Base-by-base conservation (phyloP, 768 basidiomycete species). In the Amanita subjunquillea region DNA sequence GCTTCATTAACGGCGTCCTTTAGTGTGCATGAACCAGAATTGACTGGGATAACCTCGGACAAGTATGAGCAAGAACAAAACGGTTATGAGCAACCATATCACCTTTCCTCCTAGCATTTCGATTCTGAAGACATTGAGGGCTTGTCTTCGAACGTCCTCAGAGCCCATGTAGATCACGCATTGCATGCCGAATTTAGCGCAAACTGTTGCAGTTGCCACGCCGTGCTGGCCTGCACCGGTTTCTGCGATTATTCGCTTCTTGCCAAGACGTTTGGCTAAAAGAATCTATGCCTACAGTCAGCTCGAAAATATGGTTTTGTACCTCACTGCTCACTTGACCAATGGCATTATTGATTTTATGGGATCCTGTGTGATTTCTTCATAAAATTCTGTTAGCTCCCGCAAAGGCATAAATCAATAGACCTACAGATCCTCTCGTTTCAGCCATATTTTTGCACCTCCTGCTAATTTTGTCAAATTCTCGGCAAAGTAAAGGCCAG, bases 1-100 rank as follows among this genome's bases (percentile, higher is more conserved):
- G 96, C 95, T 57, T 97, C 95, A 71, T 97, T 99, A 58, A 98
- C 92, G 25, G 96, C 95, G 61, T 98, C 96, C 69, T 99, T 99
- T 58, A 99, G 73, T 4, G 95, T 98, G 62, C 87, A 80, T 22
- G 95, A 91, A 22, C 96, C 96, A 4, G 94, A 94, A 51, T 87
- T 72, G 23, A 98, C 95, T 12, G 96, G 88, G 48, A 99, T 72
- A 57, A 99, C 96, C 90, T 93, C 37, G 4, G 4, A 17, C 30
- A 37, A 15, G 43, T 8, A 3, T 50, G 29, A 34, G 49, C 51
- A 50, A 45, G 12, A 12, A 29, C 17, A 38, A 15, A 23, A 47
- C 8, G 9, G 29, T 43, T 36, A 41, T 29, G 47, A 23, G 44
- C 17, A n/a, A 39, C 58, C n/a, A 13, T 2, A 29, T 41, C 54